phyloP scores from a whole-genome alignment of 2,329 filamentous ascomycete genomes.

The Scortechinia acanthostroma region DNA sequence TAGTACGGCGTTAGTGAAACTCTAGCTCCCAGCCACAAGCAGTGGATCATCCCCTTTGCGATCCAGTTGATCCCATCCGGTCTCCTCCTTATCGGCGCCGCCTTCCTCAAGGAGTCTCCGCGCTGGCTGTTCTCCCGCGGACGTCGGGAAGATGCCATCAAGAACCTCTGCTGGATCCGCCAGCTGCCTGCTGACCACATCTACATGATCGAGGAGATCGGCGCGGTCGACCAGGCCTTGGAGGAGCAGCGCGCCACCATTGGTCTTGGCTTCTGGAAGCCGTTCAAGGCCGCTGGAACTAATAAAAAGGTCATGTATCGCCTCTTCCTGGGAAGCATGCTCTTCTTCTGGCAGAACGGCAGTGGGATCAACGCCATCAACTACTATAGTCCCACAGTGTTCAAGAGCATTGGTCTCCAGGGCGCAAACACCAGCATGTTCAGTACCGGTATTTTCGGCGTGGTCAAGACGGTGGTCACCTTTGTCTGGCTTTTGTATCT shows the following conservation, averaged over 20 bases:
- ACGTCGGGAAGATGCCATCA: constrained; percentile 47
- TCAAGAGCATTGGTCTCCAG: constrained; percentile 40
- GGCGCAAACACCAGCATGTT: constrained; percentile 35
- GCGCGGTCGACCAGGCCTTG: constrained; percentile 63
- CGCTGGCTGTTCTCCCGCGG: constrained; percentile 64
- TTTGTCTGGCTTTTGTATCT: constrained; percentile 64
- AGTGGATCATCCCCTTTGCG: constrained; percentile 61
- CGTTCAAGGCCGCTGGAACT: constrained; percentile 48
- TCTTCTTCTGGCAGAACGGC: constrained; percentile 77
- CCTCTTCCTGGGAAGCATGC: constrained; percentile 65
- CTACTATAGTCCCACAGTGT: constrained; percentile 67
- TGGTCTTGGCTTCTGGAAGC: constrained; percentile 70
- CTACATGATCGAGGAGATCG: constrained; percentile 70
- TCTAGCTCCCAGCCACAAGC: constrained; percentile 33
- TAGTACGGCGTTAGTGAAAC: constrained; percentile 48
- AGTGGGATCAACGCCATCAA: constrained; percentile 74
- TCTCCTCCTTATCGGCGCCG: constrained; percentile 47
- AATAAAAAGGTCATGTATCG: constrained; percentile 57
- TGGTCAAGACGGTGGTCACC: constrained; percentile 66
- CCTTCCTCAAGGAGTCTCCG: constrained; percentile 59
- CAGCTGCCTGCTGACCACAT: constrained; percentile 43
- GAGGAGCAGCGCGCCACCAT: constrained; percentile 56
- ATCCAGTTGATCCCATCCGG: constrained; percentile 64
- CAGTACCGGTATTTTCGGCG: constrained; percentile 71
- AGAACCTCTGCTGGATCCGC: constrained; percentile 57